These are phyloP conservation scores for Akanthomyces lecanii DNA, from an alignment of 2,329 filamentous ascomycete species.

Conservation along the genomic window DNA sequence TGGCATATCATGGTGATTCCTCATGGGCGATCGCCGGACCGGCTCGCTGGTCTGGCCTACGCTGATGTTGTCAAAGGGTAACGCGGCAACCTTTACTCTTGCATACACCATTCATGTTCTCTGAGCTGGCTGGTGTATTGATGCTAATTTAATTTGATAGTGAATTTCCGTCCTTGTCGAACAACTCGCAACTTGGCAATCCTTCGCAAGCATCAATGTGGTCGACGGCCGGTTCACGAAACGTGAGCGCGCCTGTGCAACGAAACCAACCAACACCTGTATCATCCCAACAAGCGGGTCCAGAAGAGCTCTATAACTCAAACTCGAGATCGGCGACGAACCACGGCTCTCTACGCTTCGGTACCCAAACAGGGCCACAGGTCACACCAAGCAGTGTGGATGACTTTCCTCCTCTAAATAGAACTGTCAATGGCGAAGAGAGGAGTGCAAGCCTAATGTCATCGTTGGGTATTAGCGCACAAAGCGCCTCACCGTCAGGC, in stretches of 20 bases:
- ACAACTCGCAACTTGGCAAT: constrained; percentile 51
- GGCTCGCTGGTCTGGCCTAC: constrained; percentile 23
- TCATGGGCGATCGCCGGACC: constrained; percentile 6
- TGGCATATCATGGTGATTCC: constrained; percentile 7
- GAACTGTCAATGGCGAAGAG: constrained; percentile 55
- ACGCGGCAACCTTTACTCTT: constrained; percentile 6
- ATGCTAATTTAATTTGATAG: constrained; percentile 33
- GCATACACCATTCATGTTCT: not conserved
- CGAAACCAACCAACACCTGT: constrained; percentile 49
- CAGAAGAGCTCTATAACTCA: constrained; percentile 43
- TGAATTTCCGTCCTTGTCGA: constrained; percentile 63
- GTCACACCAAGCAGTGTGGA: constrained; percentile 48
- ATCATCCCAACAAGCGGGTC: constrained; percentile 46
- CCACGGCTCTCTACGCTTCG: constrained; percentile 53
- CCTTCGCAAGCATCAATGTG: constrained; percentile 50
- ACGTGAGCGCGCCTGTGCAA: constrained; percentile 45
- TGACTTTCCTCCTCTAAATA: constrained; percentile 59
- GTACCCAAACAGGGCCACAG: constrained; percentile 45
- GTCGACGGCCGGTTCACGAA: constrained; percentile 47
- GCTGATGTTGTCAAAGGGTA: constrained; percentile 32
- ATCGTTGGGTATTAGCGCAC: constrained; percentile 50
- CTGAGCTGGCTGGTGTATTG: not conserved
- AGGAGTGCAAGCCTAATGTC: constrained; percentile 49
- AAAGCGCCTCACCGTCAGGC: constrained; percentile 34
- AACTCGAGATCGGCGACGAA: constrained; percentile 34